Conservation (phyloP, 495 filamentous ascomycete genomes). For the Tuber microsphaerosporum region DNA sequence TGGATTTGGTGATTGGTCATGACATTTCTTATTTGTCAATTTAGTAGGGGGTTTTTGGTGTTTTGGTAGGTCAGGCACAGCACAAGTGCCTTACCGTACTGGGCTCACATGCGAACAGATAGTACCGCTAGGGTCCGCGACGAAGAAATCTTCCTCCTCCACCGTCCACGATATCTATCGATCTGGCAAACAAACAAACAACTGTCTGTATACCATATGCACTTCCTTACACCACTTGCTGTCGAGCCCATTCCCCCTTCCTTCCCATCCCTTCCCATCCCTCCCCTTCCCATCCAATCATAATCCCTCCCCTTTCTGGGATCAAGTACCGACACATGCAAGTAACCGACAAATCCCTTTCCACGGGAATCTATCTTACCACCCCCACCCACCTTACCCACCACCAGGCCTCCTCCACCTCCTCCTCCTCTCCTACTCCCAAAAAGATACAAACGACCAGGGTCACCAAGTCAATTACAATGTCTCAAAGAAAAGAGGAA, state of each 20-base stretch:
- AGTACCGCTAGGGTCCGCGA: neutral
- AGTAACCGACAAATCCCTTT: neutral
- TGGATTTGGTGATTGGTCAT: neutral
- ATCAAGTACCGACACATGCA: slow-evolving; percentile 1
- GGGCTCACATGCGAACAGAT: neutral
- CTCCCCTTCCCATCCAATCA: neutral
- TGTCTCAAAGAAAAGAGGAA: neutral
- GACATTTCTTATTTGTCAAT: neutral
- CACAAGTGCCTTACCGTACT: neutral
- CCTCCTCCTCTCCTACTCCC: no score
- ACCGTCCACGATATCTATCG: neutral
- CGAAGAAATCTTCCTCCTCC: neutral
- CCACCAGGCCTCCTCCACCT: neutral
- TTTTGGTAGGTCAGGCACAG: neutral
- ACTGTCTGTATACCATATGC: neutral
- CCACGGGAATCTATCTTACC: neutral
- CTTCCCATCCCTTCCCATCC: no score
- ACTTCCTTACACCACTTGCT: neutral
- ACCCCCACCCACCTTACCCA: neutral
- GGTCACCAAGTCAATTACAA: neutral
- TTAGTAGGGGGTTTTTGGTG: neutral
- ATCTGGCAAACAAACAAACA: neutral
- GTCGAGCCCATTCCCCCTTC: neutral
- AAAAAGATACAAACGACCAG: neutral
- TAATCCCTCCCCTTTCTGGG: neutral